Base-by-base conservation (phyloP, 106 monocot species). In the Dendrobium chrysotoxum region DNA sequence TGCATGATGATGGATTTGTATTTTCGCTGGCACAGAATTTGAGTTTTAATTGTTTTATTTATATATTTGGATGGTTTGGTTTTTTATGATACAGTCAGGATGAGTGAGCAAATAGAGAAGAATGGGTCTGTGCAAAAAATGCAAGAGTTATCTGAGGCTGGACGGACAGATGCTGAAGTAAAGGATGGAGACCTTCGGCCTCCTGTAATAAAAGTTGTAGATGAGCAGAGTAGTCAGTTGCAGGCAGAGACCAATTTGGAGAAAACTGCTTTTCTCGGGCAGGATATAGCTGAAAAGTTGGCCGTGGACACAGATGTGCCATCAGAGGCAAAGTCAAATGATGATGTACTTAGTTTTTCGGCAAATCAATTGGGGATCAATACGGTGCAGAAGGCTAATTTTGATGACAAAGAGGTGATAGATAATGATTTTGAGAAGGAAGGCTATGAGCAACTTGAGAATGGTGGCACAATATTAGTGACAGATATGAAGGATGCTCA, bases 401-500 rank as follows among this genome's bases (percentile, higher is more conserved):
- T 9, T 64, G 78, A 78, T 78, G 80, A 18, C 17, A 78, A 83
- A 39, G n/a, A 28, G 42, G 80, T 44, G 72, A 8, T 50, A 47
- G 79, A 79, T 18, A 57, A 39, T 74, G 53, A 75, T 38, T 67
- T 82, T 40, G 64, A 18, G 40, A 81, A 81, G 72, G 61, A 21
- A 50, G 44, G 40, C 31, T 47, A 21, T 6, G 20, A 70, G 0
- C 38, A 45, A 25, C 53, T 30, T 78, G 85, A 78, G 47, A 81
- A 85, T 79, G 85, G 73, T 23, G 75, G 31, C 13, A 75, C 53
- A 55, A 38, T 46, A 46, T 25, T 61, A 25, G 78, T 35, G 71
- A 53, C 74, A 30, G 83, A 83, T 46, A 39, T 38, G 40, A 77
- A 86, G 47, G 83, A 74, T 77, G 68, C 55, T 28, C 57, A 82